Conservation (phyloP, 2,329 filamentous ascomycete species). For the Ceratocystiopsis brevicomis region DNA sequence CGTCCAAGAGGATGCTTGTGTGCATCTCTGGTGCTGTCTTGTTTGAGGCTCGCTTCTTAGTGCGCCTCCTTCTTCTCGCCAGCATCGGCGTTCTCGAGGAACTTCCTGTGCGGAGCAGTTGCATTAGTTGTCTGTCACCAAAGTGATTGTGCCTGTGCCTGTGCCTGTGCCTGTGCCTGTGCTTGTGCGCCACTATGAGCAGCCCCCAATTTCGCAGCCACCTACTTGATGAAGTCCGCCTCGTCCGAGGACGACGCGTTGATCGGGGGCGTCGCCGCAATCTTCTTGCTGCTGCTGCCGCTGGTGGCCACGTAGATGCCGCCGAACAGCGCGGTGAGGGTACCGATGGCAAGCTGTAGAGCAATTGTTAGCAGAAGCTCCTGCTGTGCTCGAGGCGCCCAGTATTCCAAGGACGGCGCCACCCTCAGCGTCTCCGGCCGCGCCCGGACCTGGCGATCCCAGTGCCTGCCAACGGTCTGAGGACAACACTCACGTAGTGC, state of each 20-base stretch:
- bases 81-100: constrained; percentile 24
- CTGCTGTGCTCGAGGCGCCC: not conserved
- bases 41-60: not conserved
- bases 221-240: constrained; percentile 47
- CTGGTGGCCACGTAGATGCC: constrained; percentile 27
- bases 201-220: not conserved
- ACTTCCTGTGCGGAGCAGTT: constrained; percentile 20
- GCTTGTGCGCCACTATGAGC: no score
- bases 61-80: constrained; percentile 19
- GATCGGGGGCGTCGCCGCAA: constrained; percentile 33
- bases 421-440: not conserved
- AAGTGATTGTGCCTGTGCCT: no score
- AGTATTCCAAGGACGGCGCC: no score
- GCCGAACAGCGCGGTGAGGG: constrained; percentile 31
- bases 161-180: no score
- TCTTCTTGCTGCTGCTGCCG: constrained; percentile 26
- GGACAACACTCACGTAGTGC: constrained; percentile 32
- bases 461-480: no score
- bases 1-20: no score
- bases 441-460: no score
- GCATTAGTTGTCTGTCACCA: not conserved
- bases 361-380: not conserved
- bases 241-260: constrained; percentile 43
- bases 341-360: constrained; percentile 35
- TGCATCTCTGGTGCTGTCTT: no score